A percentile compares a stretch with the other conserved stretches of the same genome.
phyloP scores from a whole-genome alignment of 305 asterid genomes.

The Fraxinus greggii region DNA sequence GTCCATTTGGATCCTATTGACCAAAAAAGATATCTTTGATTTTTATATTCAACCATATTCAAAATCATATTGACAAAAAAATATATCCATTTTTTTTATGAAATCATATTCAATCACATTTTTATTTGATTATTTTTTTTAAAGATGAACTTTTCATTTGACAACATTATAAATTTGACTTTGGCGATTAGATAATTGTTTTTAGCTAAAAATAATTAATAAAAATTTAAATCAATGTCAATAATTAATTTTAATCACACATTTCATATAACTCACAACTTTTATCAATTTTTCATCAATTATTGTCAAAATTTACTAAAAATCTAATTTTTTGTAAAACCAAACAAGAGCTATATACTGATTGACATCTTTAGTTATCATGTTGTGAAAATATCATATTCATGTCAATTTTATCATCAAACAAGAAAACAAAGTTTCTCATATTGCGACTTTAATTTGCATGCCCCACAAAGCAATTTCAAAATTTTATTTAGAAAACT shows the following conservation, averaged over 20 bases:
- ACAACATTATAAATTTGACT: too few relatives aligned
- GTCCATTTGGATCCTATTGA: conserved; percentile 27
- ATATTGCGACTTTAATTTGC: background rate
- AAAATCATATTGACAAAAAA: conserved; percentile 20
- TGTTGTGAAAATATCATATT: background rate
- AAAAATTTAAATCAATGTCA: too few relatives aligned
- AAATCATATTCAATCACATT: background rate
- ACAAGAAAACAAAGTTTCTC: too few relatives aligned
- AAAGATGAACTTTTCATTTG: background rate
- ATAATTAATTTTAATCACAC: too few relatives aligned
- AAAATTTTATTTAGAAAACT: too few relatives aligned
- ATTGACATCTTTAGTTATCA: background rate
- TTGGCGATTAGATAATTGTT: too few relatives aligned
- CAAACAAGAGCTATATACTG: background rate
- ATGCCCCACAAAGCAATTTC: background rate
- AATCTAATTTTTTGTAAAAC: background rate
- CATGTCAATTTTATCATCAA: background rate
- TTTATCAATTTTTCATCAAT: background rate
- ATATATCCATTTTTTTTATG: conserved; percentile 15
- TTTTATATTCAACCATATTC: too few relatives aligned
- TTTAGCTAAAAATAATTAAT: too few relatives aligned
- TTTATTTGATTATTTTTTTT: background rate
- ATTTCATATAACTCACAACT: too few relatives aligned
- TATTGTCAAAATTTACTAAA: too few relatives aligned
- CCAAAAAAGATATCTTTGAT: conserved; percentile 21